Conservation (phyloP, 441 rosid genomes). For the Pelargonium cotyledonis region DNA sequence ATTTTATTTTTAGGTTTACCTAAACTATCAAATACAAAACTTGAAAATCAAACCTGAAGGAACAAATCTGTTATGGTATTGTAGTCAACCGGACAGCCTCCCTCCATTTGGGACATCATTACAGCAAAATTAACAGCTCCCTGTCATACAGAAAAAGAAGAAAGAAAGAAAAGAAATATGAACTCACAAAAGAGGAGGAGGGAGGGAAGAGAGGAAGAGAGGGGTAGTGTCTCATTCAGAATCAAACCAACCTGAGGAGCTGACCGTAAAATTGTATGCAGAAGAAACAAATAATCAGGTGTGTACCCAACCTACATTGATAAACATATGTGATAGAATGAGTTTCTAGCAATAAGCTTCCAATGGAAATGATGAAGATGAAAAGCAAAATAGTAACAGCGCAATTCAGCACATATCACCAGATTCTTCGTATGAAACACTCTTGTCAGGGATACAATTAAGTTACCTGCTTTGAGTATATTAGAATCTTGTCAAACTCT, state of each 20-base stretch:
- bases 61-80: slow-evolving; percentile 98
- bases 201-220: too few species aligned
- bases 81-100: slow-evolving; percentile 97
- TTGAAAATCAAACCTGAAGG: slow-evolving; percentile 60
- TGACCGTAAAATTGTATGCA: slow-evolving; percentile 95
- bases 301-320: slow-evolving; percentile 81
- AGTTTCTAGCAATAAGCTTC: too few species aligned
- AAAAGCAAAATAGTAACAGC: too few species aligned
- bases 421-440: too few species aligned
- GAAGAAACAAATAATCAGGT: slow-evolving; percentile 97
- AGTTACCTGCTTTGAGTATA: slow-evolving; percentile 95
- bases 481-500: slow-evolving; percentile 96
- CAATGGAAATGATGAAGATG: too few species aligned
- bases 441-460: not conserved
- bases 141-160: slow-evolving; percentile 26
- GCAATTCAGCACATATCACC: too few species aligned
- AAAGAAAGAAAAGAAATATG: too few species aligned
- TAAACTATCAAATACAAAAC: not conserved
- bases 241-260: slow-evolving; percentile 78
- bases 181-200: too few species aligned
- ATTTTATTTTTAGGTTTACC: too few species aligned
- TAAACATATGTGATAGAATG: too few species aligned
- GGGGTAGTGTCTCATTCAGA: slow-evolving; percentile 12
- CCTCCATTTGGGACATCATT: slow-evolving; percentile 99
- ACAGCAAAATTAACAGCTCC: slow-evolving; percentile 99